These are phyloP conservation scores for Brasenia schreberi DNA, from an alignment of 164 flowering plant species.

Conservation along the genomic window DNA sequence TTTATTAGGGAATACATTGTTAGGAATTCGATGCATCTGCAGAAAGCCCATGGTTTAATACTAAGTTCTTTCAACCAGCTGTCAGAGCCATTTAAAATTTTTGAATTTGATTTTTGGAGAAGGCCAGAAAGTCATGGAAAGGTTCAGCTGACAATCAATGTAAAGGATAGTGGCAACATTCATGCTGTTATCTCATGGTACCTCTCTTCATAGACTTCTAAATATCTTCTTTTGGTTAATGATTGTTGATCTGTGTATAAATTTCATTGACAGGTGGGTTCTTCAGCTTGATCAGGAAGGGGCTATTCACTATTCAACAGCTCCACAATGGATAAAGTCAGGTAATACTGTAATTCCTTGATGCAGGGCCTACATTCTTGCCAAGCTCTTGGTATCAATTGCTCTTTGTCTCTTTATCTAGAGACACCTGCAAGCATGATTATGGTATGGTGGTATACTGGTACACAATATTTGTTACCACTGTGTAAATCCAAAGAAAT, in stretches of 20 bases:
- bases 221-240: background rate
- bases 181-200: slow-evolving; percentile 91
- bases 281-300: slow-evolving; percentile 92
- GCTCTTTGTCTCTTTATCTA: no score
- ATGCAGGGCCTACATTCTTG: background rate
- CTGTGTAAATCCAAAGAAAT: no score
- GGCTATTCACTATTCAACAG: slow-evolving; percentile 73
- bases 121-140: slow-evolving; percentile 81
- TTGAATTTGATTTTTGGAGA: slow-evolving; percentile 92
- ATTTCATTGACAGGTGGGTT: slow-evolving; percentile 55
- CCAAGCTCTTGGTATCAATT: no score
- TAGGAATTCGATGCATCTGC: background rate
- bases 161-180: slow-evolving; percentile 46
- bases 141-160: slow-evolving; percentile 37
- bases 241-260: background rate
- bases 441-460: no score
- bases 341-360: background rate
- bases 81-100: slow-evolving; percentile 92
- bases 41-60: background rate
- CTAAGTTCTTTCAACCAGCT: slow-evolving; percentile 34
- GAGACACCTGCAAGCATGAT: no score
- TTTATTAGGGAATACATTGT: background rate
- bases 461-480: no score
- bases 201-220: slow-evolving; percentile 3
- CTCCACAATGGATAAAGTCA: slow-evolving; percentile 57